These are phyloP conservation scores for Sclerotinia subarctica DNA, from an alignment of 2,329 filamentous ascomycete species.

Conservation along the genomic window DNA sequence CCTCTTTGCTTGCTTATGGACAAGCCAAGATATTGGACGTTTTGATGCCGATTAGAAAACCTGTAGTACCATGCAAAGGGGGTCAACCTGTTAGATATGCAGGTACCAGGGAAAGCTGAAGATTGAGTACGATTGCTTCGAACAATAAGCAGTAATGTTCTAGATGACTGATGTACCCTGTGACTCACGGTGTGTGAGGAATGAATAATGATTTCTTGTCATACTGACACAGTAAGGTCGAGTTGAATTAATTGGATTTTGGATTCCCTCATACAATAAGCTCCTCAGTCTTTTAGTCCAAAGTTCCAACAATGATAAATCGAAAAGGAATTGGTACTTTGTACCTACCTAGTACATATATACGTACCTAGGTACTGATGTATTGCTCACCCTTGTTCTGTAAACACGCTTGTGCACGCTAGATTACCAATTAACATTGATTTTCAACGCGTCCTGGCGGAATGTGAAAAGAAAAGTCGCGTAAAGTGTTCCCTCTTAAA, in stretches of 20 bases:
- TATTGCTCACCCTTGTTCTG: not conserved
- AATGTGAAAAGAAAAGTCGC: constrained; percentile 20
- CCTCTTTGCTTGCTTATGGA: constrained; percentile 42
- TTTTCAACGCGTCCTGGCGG: constrained; percentile 23
- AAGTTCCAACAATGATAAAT: not conserved
- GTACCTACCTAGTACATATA: not conserved
- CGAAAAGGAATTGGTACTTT: too few relatives aligned
- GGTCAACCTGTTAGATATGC: constrained; percentile 6
- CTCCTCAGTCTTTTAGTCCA: not conserved
- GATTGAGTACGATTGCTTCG: not conserved
- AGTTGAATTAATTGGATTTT: not conserved
- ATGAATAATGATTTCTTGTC: constrained; percentile 13
- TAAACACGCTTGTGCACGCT: constrained; percentile 6
- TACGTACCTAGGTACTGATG: not conserved
- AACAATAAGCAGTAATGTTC: not conserved
- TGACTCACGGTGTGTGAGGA: not conserved
- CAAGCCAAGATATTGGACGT: constrained; percentile 43
- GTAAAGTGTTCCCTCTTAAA: constrained; percentile 23
- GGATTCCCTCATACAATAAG: not conserved
- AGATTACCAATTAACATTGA: constrained; percentile 17
- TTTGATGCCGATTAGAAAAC: constrained; percentile 40
- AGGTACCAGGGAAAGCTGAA: not conserved
- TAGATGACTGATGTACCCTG: constrained; percentile 11
- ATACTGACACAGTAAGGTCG: not conserved
- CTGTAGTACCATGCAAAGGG: constrained; percentile 36